Evolutionary conservation across 768 basidiomycete species (phyloP).

Genomic region (Zangia roseola): DNA sequence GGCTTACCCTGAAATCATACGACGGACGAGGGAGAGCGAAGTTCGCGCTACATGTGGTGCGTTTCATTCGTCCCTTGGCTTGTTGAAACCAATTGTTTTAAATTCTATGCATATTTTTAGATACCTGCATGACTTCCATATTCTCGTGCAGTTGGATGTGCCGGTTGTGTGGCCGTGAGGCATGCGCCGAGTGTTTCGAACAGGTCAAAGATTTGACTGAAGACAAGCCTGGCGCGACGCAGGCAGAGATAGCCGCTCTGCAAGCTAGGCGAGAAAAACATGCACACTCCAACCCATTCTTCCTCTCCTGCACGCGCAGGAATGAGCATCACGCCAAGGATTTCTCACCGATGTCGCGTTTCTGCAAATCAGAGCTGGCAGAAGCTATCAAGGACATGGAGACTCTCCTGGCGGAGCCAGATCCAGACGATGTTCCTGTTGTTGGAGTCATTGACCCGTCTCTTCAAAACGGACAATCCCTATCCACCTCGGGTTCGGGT

Average conservation of each 20-base stretch:
- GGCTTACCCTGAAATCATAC: slow-evolving; percentile 54
- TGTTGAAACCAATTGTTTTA: slow-evolving; percentile 7
- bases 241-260: slow-evolving; percentile 47
- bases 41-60: slow-evolving; percentile 83
- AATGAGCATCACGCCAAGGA: slow-evolving; percentile 66
- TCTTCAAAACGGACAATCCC: slow-evolving; percentile 20
- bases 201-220: slow-evolving; percentile 65
- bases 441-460: slow-evolving; percentile 30
- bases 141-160: slow-evolving; percentile 92
- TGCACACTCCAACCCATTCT: slow-evolving; percentile 67
- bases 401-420: slow-evolving; percentile 39
- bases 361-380: slow-evolving; percentile 61
- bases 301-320: slow-evolving; percentile 67
- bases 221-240: slow-evolving; percentile 46
- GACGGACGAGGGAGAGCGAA: slow-evolving; percentile 74
- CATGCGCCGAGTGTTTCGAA: slow-evolving; percentile 80
- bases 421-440: slow-evolving; percentile 24
- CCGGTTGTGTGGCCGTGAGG: slow-evolving; percentile 85
- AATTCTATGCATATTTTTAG: slow-evolving; percentile 39
- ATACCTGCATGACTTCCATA: slow-evolving; percentile 92
- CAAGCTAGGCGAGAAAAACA: slow-evolving; percentile 58
- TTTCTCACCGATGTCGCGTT: slow-evolving; percentile 81
- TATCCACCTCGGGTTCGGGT: not conserved
- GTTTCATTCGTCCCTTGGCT: slow-evolving; percentile 23
- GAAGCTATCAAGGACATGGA: slow-evolving; percentile 72